Base-by-base conservation (phyloP, 2,329 filamentous ascomycete genomes). In the Alternaria infectoria region DNA sequence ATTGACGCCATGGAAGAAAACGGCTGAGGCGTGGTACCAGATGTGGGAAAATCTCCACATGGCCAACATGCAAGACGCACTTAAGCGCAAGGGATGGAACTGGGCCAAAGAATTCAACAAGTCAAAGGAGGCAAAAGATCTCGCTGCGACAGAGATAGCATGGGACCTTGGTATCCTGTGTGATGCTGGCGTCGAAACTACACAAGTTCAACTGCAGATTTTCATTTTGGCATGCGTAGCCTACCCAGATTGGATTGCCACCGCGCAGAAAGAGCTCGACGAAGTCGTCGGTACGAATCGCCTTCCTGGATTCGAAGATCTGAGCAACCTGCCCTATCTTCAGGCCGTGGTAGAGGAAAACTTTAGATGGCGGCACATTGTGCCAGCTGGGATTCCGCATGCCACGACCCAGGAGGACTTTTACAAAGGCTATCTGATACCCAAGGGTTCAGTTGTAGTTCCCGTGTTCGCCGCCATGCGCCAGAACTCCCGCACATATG, bases 351-450 rank as follows among this genome's bases (percentile, higher is more conserved):
- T 79, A 1, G 65, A 78, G 21, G 78, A 80, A 57, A 62, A 54
- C 9, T 65, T 79, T 9, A 67, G 76, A 2, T 79, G 78, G 57
- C 77, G 79, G 0, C 69, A 75, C 1, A 78, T 82, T 0, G 76
- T 77, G 1, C 81, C 82, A 0, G 65, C 80, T 2, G 82, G 80
- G 0, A 75, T 82, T 0, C 83, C 83, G 0, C 84, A 86, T 59
- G 81, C 81, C 0, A 77, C 79, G 1, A 81, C 77, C 1, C 70
- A 80, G 7, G 83, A 86, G 40, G 83, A 86, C 57, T 73, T 76
- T 2, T 86, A 84, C 65, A 78, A 79, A 26, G 84, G 83, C 4
- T 85, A 82, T 58, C 64, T 77, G 1, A 83, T 86, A n/a, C 83
- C 84, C 2, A 81, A 81, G 17, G 81, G 81, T 2, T 66, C 70